Percentiles rank a stretch among this genome's conserved stretches.
Evolutionary conservation across 805 yeast genomes (phyloP).

Genomic region (Schwanniomyces polymorphus): DNA sequence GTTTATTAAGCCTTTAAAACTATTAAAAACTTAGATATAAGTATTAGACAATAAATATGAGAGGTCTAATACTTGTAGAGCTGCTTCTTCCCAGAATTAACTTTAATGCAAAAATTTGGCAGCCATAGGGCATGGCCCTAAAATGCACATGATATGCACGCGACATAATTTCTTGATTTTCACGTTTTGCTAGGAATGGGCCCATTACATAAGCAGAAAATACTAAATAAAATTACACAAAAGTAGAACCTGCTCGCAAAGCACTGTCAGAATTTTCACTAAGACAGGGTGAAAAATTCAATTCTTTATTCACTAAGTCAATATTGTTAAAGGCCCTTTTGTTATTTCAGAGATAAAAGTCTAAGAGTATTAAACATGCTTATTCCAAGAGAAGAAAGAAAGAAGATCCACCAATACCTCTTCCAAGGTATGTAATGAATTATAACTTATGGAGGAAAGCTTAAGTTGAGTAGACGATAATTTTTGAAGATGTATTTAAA

Average conservation of each 20-base stretch:
- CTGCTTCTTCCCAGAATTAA: neutral
- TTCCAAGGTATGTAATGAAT: conserved; percentile 81
- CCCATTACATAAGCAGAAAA: neutral
- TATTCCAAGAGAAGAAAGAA: conserved; percentile 99
- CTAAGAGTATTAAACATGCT: conserved; percentile 58
- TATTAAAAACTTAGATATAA: no score
- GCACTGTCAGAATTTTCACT: conserved; percentile 9
- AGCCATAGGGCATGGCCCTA: neutral
- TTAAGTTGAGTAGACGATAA: neutral
- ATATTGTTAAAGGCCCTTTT: conserved; percentile 4
- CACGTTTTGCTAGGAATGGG: neutral
- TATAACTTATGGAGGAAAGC: neutral
- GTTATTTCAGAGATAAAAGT: conserved; percentile 4
- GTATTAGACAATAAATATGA: no score
- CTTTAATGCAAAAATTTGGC: neutral
- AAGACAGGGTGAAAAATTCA: conserved; percentile 5
- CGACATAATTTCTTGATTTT: neutral
- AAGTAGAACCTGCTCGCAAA: neutral
- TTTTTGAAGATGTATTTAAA: neutral
- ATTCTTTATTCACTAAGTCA: conserved; percentile 2
- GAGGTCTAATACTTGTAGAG: neutral
- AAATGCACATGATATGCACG: neutral
- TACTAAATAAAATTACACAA: neutral
- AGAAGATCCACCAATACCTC: conserved; percentile 98
- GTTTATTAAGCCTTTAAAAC: no score